phyloP scores from a whole-genome alignment of 129 eudicot genomes.

The Rutidosis leptorrhynchoides region DNA sequence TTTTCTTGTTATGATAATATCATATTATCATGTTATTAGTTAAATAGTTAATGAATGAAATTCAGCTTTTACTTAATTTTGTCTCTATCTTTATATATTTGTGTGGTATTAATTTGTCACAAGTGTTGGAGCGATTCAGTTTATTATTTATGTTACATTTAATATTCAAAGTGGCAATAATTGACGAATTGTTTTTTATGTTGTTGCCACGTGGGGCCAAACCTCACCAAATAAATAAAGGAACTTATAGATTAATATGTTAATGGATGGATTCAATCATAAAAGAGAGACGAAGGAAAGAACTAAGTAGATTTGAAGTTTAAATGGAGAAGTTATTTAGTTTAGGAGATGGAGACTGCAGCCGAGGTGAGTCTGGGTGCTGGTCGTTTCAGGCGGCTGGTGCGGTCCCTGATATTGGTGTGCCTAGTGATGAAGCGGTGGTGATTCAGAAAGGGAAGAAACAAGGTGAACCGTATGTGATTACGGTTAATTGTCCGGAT shows the following conservation, averaged over 20 bases:
- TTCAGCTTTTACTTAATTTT: no score
- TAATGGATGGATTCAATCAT: neutral
- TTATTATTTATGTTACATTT: no score
- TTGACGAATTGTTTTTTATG: neutral
- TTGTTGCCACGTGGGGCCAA: slow-evolving; percentile 26
- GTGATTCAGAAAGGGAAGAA: slow-evolving; percentile 69
- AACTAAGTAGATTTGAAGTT: neutral
- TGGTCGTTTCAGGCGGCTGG: slow-evolving; percentile 40
- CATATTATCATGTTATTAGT: no score
- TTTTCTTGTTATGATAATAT: neutral
- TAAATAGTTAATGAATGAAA: no score
- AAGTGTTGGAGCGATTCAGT: no score
- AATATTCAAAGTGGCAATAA: neutral
- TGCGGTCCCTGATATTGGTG: slow-evolving; percentile 38
- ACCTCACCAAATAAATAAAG: slow-evolving; percentile 9
- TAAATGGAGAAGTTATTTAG: slow-evolving; percentile 27
- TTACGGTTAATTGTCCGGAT: slow-evolving; percentile 84
- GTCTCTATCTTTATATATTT: no score
- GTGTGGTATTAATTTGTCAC: no score
- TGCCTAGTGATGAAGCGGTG: slow-evolving; percentile 61
- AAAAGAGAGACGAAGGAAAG: neutral
- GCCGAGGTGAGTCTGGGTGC: slow-evolving; percentile 28
- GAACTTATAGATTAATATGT: no score
- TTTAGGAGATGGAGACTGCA: neutral
- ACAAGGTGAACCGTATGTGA: slow-evolving; percentile 62